phyloP scores from a whole-genome alignment of 257 asterid genomes.

The Solanum tarijense region DNA sequence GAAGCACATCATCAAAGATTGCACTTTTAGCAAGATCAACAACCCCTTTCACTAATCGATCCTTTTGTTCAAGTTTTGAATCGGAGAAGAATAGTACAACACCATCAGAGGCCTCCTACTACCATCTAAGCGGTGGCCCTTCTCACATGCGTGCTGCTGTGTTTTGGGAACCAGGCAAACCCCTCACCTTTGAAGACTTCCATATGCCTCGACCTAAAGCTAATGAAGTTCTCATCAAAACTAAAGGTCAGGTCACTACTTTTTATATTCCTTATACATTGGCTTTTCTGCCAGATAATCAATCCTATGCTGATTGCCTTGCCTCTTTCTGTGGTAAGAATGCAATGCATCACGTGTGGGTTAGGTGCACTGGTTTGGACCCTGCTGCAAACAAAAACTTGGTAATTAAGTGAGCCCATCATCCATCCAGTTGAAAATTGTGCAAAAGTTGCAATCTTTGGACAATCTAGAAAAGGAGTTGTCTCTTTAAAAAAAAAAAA shows the following conservation, averaged over 20 bases:
- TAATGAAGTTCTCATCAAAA: constrained; percentile 77
- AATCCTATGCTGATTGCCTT: neutral
- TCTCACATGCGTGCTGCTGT: constrained; percentile 87
- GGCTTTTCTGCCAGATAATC: neutral
- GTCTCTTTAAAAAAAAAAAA: neutral
- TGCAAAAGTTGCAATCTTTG: neutral
- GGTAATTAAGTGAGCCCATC: neutral
- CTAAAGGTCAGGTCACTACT: constrained; percentile 49
- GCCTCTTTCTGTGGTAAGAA: neutral
- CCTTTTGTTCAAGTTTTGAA: neutral
- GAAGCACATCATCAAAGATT: neutral
- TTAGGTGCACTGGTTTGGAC: too few relatives aligned
- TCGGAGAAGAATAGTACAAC: neutral
- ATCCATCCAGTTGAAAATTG: neutral
- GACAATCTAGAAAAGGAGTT: neutral
- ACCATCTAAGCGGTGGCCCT: constrained; percentile 58
- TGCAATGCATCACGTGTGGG: neutral
- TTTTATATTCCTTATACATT: neutral
- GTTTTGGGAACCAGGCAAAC: constrained; percentile 75
- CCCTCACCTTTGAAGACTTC: constrained; percentile 75
- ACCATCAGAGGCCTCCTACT: constrained; percentile 33
- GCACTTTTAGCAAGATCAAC: neutral
- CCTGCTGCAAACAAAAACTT: neutral
- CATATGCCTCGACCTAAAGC: constrained; percentile 94
- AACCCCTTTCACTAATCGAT: neutral